These are phyloP conservation scores for Glycine latifolia DNA, from an alignment of 306 rosid species.

Conservation along the genomic window DNA sequence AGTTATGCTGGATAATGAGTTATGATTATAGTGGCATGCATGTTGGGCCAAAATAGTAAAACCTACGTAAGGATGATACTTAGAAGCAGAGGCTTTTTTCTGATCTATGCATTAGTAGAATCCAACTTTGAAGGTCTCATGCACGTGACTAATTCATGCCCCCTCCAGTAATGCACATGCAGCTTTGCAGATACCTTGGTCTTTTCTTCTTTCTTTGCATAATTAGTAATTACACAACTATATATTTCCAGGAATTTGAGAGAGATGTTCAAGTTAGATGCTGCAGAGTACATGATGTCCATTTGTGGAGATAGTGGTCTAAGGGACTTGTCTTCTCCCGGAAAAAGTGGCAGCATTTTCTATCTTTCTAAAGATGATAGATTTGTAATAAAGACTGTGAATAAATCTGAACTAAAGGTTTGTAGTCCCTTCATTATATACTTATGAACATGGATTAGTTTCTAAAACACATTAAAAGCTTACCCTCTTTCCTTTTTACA, in stretches of 20 bases:
- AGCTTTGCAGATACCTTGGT: neutral
- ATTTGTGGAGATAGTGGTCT: constrained; percentile 87
- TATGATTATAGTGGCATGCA: constrained; percentile 7
- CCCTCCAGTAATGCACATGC: no score
- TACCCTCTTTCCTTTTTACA: neutral
- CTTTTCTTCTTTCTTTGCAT: constrained; percentile 21
- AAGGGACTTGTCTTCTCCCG: constrained; percentile 83
- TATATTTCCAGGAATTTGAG: constrained; percentile 81
- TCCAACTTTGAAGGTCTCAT: no score
- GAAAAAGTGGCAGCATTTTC: constrained; percentile 97
- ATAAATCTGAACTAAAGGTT: constrained; percentile 81
- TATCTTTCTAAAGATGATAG: constrained; percentile 89
- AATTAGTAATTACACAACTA: neutral
- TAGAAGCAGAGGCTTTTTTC: neutral
- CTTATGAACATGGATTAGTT: neutral
- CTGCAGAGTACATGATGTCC: constrained; percentile 98
- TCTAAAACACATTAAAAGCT: neutral
- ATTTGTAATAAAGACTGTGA: constrained; percentile 88
- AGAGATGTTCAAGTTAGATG: constrained; percentile 94
- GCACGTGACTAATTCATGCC: no score
- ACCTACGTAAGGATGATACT: neutral
- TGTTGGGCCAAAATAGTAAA: neutral
- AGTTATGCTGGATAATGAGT: neutral
- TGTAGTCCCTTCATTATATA: constrained; percentile 43
- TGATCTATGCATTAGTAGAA: no score